These are phyloP conservation scores for Ambrosia hybrid DNA, from an alignment of 140 eudicot species.

Conservation along the genomic window DNA sequence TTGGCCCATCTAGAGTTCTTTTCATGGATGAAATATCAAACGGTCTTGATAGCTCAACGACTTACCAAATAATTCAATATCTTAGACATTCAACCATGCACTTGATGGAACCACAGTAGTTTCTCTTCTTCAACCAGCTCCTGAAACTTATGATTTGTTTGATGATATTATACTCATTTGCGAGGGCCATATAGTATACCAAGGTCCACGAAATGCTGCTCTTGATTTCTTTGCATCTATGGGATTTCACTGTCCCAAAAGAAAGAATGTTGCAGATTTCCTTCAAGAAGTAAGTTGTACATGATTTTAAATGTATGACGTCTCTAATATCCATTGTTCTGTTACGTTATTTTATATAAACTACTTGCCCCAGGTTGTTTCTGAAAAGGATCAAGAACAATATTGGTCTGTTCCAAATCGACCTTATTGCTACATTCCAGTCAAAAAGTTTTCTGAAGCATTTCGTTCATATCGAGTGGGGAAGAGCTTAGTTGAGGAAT, in stretches of 20 bases:
- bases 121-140: conserved; percentile 98
- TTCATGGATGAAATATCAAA: conserved; percentile 97
- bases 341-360: conserved; percentile 7
- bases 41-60: conserved; percentile 96
- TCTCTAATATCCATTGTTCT: background rate
- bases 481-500: conserved; percentile 57
- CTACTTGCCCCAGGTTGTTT: conserved; percentile 58
- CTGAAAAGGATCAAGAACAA: conserved; percentile 92
- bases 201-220: conserved; percentile 78
- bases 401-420: conserved; percentile 72
- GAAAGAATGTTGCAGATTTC: conserved; percentile 95
- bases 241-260: conserved; percentile 91
- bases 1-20: conserved; percentile 85
- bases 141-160: conserved; percentile 90
- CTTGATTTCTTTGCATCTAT: conserved; percentile 72
- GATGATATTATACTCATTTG: conserved; percentile 88
- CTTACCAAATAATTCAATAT: conserved; percentile 78
- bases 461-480: conserved; percentile 70
- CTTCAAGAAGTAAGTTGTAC: conserved; percentile 84
- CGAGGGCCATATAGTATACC: conserved; percentile 95
- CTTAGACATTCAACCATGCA: conserved; percentile 87
- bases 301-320: conserved; percentile 2
- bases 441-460: conserved; percentile 77
- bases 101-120: conserved; percentile 81
- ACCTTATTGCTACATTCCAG: conserved; percentile 71